Evolutionary conservation across 805 yeast species (phyloP).

Genomic region (Candida nitratophila): DNA sequence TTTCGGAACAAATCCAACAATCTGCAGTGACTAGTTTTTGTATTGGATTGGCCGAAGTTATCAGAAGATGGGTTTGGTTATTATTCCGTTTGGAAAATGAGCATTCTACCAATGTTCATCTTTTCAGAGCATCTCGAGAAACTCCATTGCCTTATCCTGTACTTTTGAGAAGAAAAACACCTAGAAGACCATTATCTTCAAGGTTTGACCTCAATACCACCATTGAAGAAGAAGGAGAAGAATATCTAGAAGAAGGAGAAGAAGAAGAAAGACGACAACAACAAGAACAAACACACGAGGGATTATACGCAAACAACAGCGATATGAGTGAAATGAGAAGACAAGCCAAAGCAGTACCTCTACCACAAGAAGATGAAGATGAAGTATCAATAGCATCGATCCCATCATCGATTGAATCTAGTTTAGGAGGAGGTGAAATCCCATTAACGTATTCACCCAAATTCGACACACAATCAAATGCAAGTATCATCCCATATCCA

Average conservation of each 20-base stretch:
- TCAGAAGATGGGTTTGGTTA: conserved; percentile 85
- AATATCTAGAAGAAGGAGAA: no score
- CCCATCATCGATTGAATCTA: background rate
- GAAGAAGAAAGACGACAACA: background rate
- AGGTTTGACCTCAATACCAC: background rate
- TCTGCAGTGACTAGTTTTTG: conserved; percentile 81
- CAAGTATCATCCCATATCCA: background rate
- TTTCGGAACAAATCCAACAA: conserved; percentile 71
- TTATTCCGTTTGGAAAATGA: conserved; percentile 94
- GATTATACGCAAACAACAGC: no score
- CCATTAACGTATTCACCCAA: background rate
- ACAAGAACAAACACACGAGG: background rate
- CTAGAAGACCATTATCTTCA: background rate
- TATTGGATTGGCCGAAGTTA: conserved; percentile 73
- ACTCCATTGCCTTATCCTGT: conserved; percentile 75
- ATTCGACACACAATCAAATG: background rate
- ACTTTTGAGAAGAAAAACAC: conserved; percentile 10
- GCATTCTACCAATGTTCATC: conserved; percentile 82
- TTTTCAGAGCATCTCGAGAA: conserved; percentile 84
- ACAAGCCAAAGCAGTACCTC: background rate
- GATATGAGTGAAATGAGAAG: background rate
- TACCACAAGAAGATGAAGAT: background rate
- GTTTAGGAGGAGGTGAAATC: background rate
- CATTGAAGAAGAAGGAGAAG: no score
- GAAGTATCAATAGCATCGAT: background rate